Evolutionary conservation across 2,329 filamentous ascomycete genomes (phyloP), one percentile per base, ranked within the genome.

Genomic region (Paraconiothyrium sp.): DNA sequence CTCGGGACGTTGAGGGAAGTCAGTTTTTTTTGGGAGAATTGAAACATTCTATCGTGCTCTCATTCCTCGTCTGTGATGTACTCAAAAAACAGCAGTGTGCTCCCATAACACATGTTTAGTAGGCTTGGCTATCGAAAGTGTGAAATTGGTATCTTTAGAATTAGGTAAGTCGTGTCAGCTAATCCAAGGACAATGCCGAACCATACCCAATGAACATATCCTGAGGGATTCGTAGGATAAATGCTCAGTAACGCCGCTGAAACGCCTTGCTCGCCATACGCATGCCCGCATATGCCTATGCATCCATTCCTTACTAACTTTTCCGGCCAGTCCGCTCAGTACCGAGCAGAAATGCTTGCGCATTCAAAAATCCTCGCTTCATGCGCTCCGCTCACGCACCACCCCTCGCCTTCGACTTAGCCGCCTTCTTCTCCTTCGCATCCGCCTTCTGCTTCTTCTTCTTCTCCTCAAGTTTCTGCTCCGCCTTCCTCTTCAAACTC

Each of bases 391-490:
- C 20, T 57, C 54, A 87, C 20, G 78, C 81, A 30, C 86, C 83
- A 24, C 89, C 90, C 65, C 92, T 88, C 14, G 94, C 94, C 82
- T 94, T 97, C 6, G 90, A 85, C 83, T 97, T 99, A 24, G 89
- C 87, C 67, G 92, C 92, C 68, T 94, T 94, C 87, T 98, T 99
- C 67, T 94, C 92, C 84, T 97, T 97, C 74, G 94, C 94, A 60
- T 96, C 93, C 65, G 92, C 89, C 86, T 97, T 99, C 69, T 91
- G 85, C 83, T 94, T 96, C 86, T 98, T 98, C 84, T 94, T 97
- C 81, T 93, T 93, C 70, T 93, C 91, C 72, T 94, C 93, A 35
- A 92, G 85, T 83, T 96, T 96, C 81, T 94, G 92, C 56, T 98
- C 94, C 41, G 95, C 86, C 84, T 98, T 99, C 69, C 95, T 88